A percentile compares a stretch with the other conserved stretches of the same genome.
phyloP scores from a whole-genome alignment of 2,329 filamentous ascomycete genomes.

The Trichoderma aggressivum region DNA sequence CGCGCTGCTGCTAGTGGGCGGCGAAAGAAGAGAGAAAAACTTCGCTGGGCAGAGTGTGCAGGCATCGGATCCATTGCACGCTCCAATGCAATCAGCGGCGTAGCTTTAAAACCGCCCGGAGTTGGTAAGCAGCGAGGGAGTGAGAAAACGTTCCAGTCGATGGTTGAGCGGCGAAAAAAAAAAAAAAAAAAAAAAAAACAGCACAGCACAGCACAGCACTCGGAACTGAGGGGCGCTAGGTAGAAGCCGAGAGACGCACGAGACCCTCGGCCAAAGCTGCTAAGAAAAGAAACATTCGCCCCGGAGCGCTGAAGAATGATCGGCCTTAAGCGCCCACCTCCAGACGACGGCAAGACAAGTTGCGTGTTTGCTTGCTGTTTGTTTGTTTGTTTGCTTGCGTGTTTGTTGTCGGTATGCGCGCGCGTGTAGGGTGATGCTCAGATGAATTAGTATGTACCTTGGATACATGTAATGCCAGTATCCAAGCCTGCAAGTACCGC shows the following conservation, averaged over 20 bases:
- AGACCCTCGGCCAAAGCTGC: background rate
- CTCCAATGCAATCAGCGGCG: background rate
- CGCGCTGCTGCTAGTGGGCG: background rate
- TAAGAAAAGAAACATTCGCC: background rate
- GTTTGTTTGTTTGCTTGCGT: background rate
- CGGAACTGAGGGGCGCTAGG: background rate
- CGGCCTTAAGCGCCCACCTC: conserved; percentile 1
- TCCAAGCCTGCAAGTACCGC: background rate
- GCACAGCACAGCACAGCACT: too few species aligned
- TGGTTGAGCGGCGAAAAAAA: background rate
- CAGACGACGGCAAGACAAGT: background rate
- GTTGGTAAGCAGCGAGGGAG: background rate
- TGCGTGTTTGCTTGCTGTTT: background rate
- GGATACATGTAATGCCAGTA: background rate
- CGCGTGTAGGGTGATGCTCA: background rate
- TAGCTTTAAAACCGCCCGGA: background rate
- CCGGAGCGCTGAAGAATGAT: conserved; percentile 1
- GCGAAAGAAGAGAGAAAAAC: background rate
- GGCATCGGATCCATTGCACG: background rate
- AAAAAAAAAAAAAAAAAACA: background rate
- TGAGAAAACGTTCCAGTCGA: background rate
- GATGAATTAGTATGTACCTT: background rate
- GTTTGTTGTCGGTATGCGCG: background rate
- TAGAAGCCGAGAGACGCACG: background rate
- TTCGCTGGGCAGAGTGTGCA: background rate